phyloP scores from a whole-genome alignment of 139 green algal genomes.

The Monoraphidium neglectum region DNA sequence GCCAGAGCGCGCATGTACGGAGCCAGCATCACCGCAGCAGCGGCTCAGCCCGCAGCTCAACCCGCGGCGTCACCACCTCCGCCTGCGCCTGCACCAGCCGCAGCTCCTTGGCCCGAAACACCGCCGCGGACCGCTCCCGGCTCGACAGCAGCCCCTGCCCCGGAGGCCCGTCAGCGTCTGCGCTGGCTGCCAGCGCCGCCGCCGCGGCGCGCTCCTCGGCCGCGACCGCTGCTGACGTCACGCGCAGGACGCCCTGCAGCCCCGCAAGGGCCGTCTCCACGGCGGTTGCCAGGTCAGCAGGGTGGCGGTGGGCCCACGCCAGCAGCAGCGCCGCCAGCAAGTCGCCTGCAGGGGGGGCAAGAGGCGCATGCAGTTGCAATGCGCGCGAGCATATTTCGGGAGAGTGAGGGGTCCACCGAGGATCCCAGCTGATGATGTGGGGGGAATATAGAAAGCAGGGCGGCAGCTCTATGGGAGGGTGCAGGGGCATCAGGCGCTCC shows the following conservation, averaged over 20 bases:
- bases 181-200: not conserved
- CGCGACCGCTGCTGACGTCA: slow-evolving; percentile 40
- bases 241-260: slow-evolving; percentile 66
- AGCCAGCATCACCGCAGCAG: not conserved
- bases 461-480: no score
- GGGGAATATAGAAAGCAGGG: no score
- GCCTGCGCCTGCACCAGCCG: slow-evolving; percentile 28
- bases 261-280: slow-evolving; percentile 68
- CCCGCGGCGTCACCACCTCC: slow-evolving; percentile 22
- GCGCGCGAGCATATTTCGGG: not conserved
- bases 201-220: not conserved
- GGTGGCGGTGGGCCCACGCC: slow-evolving; percentile 57
- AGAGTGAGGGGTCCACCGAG: no score
- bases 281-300: slow-evolving; percentile 56
- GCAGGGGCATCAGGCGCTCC: no score
- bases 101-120: slow-evolving; percentile 52
- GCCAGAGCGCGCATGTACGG: not conserved
- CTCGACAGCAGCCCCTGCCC: not conserved
- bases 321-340: slow-evolving; percentile 76
- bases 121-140: slow-evolving; percentile 27
- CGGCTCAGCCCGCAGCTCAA: slow-evolving; percentile 14
- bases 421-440: no score
- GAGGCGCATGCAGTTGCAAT: not conserved
- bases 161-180: no score
- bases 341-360: slow-evolving; percentile 52